Evolutionary conservation across 768 basidiomycete genomes (phyloP), one percentile per base, ranked within the genome.

Genomic region (Panaeolus cyanescens): DNA sequence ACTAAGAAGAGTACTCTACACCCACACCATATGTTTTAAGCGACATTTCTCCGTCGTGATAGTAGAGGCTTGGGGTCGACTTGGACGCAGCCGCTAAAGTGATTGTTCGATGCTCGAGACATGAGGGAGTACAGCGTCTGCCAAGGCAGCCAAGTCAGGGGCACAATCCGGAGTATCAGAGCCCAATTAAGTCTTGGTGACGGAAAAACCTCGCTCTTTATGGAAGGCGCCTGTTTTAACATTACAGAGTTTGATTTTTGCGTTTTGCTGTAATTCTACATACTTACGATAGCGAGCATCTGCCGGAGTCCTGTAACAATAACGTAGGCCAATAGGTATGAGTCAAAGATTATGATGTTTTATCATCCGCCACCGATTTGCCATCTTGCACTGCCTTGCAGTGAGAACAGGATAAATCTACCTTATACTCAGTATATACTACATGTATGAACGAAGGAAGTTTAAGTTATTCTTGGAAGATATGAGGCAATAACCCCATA

Each of bases 141-240:
- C 45, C 45, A 50, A 50, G 45, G 15, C 15, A 50, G 45, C 45
- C 45, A 50, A 50, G 45, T 50, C 45, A 50, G 45, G 45, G 22
- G 10, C 45, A 22, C 5, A 42, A 50, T 30, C 45, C 22, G 30
- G 45, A 28, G 25, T 15, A 39, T 39, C 3, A 7, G 19, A 39
- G 13, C 6, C 30, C 45, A 50, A 30, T 9, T 25, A 25, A 12
- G n/a, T 3, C 45, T 28, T 28, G 22, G 25, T 10, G 15, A 3
- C 45, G 45, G 45, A 28, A 15, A 50, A 50, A 28, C 9, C 4
- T 50, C 45, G 45, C 45, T 50, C 45, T 28, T 50, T 50, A 22
- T 50, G 10, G 25, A 50, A 22, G 45, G 45, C 45, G 45, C 45
- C 45, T 50, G 45, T 50, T 42, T 50, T 50, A 50, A 40, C 39